Conservation (phyloP, 768 basidiomycete species). For the Cyclocybe cylindracea region DNA sequence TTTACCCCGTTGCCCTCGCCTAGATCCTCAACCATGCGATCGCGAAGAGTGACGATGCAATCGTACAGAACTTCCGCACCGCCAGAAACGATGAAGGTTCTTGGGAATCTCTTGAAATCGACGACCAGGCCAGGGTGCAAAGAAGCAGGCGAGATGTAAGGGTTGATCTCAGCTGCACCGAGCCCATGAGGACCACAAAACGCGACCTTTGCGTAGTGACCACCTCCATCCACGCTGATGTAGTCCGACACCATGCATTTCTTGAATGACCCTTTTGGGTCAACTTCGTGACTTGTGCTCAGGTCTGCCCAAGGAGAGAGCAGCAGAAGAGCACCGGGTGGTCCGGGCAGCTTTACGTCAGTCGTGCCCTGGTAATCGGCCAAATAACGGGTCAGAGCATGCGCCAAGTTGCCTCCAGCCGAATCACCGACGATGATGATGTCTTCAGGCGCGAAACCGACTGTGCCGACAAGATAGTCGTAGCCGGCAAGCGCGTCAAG, state of each 20-base stretch:
- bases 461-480: constrained; percentile 58
- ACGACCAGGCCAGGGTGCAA: constrained; percentile 33
- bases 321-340: constrained; percentile 50
- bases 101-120: constrained; percentile 57
- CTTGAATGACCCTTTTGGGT: constrained; percentile 37
- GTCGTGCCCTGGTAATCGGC: constrained; percentile 42
- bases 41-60: constrained; percentile 42
- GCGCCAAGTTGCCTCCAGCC: constrained; percentile 74
- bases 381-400: constrained; percentile 63
- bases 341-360: constrained; percentile 37
- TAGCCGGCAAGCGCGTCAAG: constrained; percentile 78
- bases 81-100: constrained; percentile 60
- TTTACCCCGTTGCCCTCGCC: constrained; percentile 42
- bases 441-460: constrained; percentile 58
- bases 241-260: constrained; percentile 37
- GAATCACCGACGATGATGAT: constrained; percentile 77
- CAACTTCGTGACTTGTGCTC: constrained; percentile 35
- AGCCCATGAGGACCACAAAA: constrained; percentile 51
- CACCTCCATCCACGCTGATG: constrained; percentile 24
- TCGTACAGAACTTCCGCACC: constrained; percentile 62
- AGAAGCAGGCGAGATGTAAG: constrained; percentile 63
- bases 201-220: constrained; percentile 35
- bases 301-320: constrained; percentile 62
- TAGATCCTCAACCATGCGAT: constrained; percentile 52
- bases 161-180: constrained; percentile 44